These are phyloP conservation scores for Stemphylium beticola DNA, from an alignment of 2,329 filamentous ascomycete genomes.

Conservation along the genomic window DNA sequence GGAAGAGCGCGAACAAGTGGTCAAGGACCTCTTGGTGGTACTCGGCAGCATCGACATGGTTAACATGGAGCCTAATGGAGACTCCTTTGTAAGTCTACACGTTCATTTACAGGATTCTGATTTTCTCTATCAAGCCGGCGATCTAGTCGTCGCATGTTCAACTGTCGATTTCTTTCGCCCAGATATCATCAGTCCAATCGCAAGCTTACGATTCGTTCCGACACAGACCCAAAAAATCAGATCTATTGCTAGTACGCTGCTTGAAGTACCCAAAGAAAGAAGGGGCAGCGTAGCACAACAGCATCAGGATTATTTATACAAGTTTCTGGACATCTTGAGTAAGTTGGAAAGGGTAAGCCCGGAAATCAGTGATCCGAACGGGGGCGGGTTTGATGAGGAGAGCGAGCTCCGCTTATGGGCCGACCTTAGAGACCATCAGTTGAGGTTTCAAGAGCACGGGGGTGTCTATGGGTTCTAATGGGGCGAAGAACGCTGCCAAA, in stretches of 20 bases:
- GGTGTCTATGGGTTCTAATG: slow-evolving; percentile 56
- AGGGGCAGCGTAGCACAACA: slow-evolving; percentile 61
- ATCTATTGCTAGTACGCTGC: slow-evolving; percentile 79
- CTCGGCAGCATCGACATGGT: slow-evolving; percentile 80
- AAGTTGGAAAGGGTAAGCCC: slow-evolving; percentile 72
- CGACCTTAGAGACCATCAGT: slow-evolving; percentile 77
- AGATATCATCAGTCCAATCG: slow-evolving; percentile 17
- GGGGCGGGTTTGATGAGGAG: slow-evolving; percentile 66
- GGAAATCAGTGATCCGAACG: slow-evolving; percentile 38
- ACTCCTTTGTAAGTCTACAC: slow-evolving; percentile 63
- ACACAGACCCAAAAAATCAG: slow-evolving; percentile 79
- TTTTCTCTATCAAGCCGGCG: slow-evolving; percentile 15
- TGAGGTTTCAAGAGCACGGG: slow-evolving; percentile 71
- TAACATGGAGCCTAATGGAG: slow-evolving; percentile 78
- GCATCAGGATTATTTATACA: slow-evolving; percentile 73
- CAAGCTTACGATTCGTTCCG: slow-evolving; percentile 35
- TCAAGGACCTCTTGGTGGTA: slow-evolving; percentile 77
- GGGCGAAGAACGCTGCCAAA: background rate
- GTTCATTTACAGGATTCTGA: slow-evolving; percentile 20
- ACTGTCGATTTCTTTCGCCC: slow-evolving; percentile 13
- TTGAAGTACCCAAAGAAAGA: slow-evolving; percentile 64
- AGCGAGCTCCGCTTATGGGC: slow-evolving; percentile 79
- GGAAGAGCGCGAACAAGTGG: slow-evolving; percentile 78
- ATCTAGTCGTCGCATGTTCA: slow-evolving; percentile 12
- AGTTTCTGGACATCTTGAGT: slow-evolving; percentile 76